A percentile compares a stretch with the other conserved stretches of the same genome.
Conservation (phyloP, 768 basidiomycete genomes). For the Collybia mongolica region DNA sequence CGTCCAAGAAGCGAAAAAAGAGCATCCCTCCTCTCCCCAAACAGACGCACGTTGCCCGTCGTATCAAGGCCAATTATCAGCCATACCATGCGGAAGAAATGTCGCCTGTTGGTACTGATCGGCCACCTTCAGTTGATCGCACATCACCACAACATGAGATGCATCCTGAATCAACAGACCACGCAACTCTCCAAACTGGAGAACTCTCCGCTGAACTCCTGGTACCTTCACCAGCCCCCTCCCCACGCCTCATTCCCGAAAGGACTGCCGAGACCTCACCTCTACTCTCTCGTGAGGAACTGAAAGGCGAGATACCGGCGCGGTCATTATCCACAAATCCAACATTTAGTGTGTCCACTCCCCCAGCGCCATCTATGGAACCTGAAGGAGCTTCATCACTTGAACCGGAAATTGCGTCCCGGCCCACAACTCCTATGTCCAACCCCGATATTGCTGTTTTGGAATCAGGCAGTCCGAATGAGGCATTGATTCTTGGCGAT, state of each 20-base stretch:
- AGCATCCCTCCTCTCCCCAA: conserved; percentile 15
- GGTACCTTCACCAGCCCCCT: background rate
- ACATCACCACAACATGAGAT: no score
- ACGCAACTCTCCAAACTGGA: no score
- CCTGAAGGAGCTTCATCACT: background rate
- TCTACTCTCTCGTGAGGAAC: no score
- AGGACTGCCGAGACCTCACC: no score
- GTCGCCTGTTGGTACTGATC: background rate
- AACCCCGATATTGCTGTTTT: conserved; percentile 26
- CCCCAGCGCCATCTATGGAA: background rate
- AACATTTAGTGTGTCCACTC: no score
- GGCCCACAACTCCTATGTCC: conserved; percentile 21
- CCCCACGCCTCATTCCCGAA: background rate
- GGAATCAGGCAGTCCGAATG: conserved; percentile 12
- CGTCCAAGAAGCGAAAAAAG: conserved; percentile 23
- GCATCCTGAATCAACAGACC: no score
- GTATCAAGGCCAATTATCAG: no score
- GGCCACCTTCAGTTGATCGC: background rate
- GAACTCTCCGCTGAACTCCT: no score
- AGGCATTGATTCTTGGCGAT: background rate
- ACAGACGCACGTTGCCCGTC: no score
- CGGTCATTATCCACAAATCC: no score
- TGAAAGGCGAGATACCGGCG: no score
- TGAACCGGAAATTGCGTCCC: background rate
- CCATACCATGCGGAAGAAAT: no score